Percentiles rank a stretch among this genome's conserved stretches.
These are phyloP conservation scores for Chamaecyparis obtusa DNA, from an alignment of 75 land plant species.

Conservation along the genomic window DNA sequence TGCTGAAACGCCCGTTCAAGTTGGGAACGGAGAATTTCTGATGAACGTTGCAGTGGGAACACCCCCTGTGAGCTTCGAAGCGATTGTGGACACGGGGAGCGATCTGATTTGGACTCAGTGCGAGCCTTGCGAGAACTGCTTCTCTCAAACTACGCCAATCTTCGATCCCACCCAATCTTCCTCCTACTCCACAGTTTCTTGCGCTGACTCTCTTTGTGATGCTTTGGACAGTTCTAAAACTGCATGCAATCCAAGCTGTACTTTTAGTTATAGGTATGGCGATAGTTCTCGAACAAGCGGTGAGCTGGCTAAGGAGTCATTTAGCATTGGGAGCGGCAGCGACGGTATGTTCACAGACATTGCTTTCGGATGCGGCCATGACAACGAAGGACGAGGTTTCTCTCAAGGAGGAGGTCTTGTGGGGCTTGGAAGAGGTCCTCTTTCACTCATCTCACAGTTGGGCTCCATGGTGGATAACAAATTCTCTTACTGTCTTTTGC, in stretches of 20 bases:
- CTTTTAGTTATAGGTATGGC: no score
- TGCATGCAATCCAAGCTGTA: slow-evolving; percentile 7
- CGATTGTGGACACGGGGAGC: no score
- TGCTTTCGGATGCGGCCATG: slow-evolving; percentile 35
- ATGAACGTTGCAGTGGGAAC: no score
- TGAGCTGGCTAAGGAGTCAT: slow-evolving; percentile 16
- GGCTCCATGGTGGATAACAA: not conserved
- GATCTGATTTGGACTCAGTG: no score
- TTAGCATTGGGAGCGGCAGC: slow-evolving; percentile 7
- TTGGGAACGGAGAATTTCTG: no score
- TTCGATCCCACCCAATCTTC: not conserved
- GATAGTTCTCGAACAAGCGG: no score
- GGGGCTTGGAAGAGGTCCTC: not conserved
- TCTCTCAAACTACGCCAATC: no score
- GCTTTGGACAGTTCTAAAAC: not conserved
- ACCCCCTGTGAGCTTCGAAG: no score
- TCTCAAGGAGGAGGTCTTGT: not conserved
- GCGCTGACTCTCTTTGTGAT: not conserved
- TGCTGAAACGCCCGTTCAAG: no score
- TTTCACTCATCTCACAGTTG: slow-evolving; percentile 5
- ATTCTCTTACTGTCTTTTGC: slow-evolving; percentile 12
- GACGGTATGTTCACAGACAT: not conserved
- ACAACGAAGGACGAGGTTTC: not conserved
- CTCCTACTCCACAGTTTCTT: not conserved
- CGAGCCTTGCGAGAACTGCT: no score